Base-by-base conservation (phyloP, 345 rosid species). In the Capsella bursapastoris region DNA sequence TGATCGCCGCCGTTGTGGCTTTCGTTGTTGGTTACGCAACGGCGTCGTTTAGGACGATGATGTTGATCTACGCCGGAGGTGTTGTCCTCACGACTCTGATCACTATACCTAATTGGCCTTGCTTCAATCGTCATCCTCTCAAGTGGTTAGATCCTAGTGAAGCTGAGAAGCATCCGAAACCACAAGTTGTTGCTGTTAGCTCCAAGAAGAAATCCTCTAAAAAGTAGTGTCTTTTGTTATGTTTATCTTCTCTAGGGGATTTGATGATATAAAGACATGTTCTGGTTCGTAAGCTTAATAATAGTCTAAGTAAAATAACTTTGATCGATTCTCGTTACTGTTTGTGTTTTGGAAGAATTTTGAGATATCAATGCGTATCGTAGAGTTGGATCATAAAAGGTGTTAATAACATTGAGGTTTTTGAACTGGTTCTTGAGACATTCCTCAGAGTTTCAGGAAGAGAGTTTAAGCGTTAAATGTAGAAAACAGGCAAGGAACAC, bases 51-150 rank as follows among this genome's bases (percentile, higher is more conserved):
- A 93, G 83, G 77, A 71, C 68, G 80, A 89, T 92, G 99, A 81
- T 85, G 57, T 47, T 88, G 60, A 71, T 88, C n/a, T 92, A 90
- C 14, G 96, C 92, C 0, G 92, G 89, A 5, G 99, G 98, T 0
- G 94, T 90, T 70, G 78, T 79, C 18, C 77, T 92, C 51, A 89
- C 98, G 74, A 68, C 88, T 4, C 28, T 95, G 83, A 57, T 88
- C 48, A 89, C 96, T 0, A 76, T 95, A 75, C 99, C 99, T 1
- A 88, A 89, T 77, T 95, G 98, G 98, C 97, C 94, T 11, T 85
- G 82, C 83, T 95, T 89, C 80, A 90, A 92, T 51, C 84, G 86
- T 65, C 86, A 90, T 53, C 91, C 89, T 38, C 99, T 90, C 63
- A 80, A 78, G 22, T 95, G 98, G 99, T 64, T 92, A 78, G 97